Conservation (phyloP, 2,329 filamentous ascomycete genomes). For the Xylaria sp. region DNA sequence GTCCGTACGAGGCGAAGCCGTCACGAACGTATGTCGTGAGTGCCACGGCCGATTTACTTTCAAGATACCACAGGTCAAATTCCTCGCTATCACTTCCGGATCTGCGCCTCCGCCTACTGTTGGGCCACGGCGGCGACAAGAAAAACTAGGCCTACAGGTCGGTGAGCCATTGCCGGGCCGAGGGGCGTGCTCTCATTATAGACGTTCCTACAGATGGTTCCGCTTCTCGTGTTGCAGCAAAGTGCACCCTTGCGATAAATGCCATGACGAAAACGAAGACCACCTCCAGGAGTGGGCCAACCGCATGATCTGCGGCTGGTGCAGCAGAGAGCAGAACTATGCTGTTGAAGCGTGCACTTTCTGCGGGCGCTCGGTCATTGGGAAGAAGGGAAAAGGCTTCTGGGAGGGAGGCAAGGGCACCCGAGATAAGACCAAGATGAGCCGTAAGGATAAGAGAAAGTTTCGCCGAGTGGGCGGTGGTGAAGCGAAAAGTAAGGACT, state of each 20-base stretch:
- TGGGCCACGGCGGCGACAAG: conserved; percentile 53
- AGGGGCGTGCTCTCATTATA: conserved; percentile 64
- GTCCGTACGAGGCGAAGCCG: conserved; percentile 74
- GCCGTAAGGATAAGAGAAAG: conserved; percentile 76
- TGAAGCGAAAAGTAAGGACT: conserved; percentile 45
- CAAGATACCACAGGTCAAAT: conserved; percentile 77
- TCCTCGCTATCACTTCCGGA: conserved; percentile 70
- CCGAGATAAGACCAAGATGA: conserved; percentile 73
- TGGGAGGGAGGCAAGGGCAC: conserved; percentile 89
- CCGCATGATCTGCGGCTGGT: conserved; percentile 81
- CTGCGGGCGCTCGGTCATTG: conserved; percentile 73
- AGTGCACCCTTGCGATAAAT: conserved; percentile 70
- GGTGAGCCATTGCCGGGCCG: conserved; percentile 60
- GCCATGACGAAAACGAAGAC: conserved; percentile 73
- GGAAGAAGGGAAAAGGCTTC: conserved; percentile 70
- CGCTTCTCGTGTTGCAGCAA: conserved; percentile 66
- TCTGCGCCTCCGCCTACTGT: conserved; percentile 48
- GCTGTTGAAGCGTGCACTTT: conserved; percentile 75
- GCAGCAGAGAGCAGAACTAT: conserved; percentile 82
- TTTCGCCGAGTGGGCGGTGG: conserved; percentile 64
- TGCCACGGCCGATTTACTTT: conserved; percentile 84
- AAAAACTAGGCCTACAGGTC: conserved; percentile 61
- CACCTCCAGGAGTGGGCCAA: conserved; percentile 83
- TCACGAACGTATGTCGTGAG: conserved; percentile 76
- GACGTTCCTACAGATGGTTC: conserved; percentile 67